Base-by-base conservation (phyloP, 129 eudicot genomes). In the Centrapalus pauciflorus region DNA sequence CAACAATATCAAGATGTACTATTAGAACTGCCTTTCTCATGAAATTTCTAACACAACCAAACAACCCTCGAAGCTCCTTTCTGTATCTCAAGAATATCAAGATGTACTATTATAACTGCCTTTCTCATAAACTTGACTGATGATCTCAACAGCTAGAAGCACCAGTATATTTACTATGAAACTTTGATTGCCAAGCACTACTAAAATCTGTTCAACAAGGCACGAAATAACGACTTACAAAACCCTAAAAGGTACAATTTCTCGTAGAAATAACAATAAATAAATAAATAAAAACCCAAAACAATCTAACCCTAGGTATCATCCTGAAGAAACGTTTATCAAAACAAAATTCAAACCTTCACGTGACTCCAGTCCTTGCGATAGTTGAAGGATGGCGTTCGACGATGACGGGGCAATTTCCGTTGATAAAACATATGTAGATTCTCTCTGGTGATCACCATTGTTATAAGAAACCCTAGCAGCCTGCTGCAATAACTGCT, bases 381-480 rank as follows among this genome's bases (percentile, higher is more conserved):
- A 51, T 3, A 66, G 37, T 20, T 66, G 65, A 32, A 61, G 62
- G 4, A 0, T 64, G 14, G 17, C 43, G 41, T 25, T 72, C 13
- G 76, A 49, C 27, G 72, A 46, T 6, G 81, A 43, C 60, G 60
- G 20, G 49, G 20, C 71, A 20, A 11, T 19, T 21, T 75, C 76
- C 14, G 77, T 61, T 0, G 66, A 66, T 34, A 81, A 54, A 12
- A 76, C 48, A 48, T 77, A 74, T 25, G 84, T 67, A 28, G 80
- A 83, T 60, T 78, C 83, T 8, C 83, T 78, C 19, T 83, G 84
- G 59, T 81, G 77, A 67, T 60, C 82, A 13, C 69, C 84, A 62
- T 74, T 80, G 66, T 48, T 68, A 38, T 69, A 79, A 35, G 73
- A 81, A 80, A 70, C 89, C 92, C 96, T 83, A 80, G 83, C 65